A percentile compares a stretch with the other conserved stretches of the same genome.
These are phyloP conservation scores for Saccharomyces hybrid DNA, from an alignment of 1,139 yeast genomes.

Conservation along the genomic window DNA sequence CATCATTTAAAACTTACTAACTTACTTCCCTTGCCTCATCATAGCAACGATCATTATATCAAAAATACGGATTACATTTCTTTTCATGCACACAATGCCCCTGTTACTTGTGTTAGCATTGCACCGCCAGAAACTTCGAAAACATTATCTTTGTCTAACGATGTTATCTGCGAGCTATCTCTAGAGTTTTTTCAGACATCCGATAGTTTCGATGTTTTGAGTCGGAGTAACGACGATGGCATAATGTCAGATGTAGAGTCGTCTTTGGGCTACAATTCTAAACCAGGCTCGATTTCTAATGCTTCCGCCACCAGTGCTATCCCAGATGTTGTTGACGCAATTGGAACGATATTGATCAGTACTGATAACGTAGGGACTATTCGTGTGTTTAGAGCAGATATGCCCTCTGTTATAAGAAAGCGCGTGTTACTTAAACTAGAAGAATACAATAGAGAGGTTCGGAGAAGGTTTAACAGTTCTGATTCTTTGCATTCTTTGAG, in stretches of 20 bases:
- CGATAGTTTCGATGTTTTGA: conserved; percentile 14
- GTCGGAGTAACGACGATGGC: conserved; percentile 1
- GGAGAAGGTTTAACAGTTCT: conserved; percentile 9
- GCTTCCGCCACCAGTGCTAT: conserved; percentile 5
- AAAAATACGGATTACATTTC: conserved; percentile 44
- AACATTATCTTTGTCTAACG: conserved; percentile 64
- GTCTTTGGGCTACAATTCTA: conserved; percentile 3
- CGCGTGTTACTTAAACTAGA: conserved; percentile 22
- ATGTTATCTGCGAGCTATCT: conserved; percentile 63
- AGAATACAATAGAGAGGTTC: conserved; percentile 7
- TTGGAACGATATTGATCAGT: conserved; percentile 49
- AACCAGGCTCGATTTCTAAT: not conserved
- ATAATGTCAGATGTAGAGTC: not conserved
- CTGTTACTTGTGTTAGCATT: conserved; percentile 68
- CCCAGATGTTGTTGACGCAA: conserved; percentile 25
- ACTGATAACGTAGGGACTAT: conserved; percentile 71
- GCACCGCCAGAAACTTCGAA: conserved; percentile 72
- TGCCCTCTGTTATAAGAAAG: conserved; percentile 43
- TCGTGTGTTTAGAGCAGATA: conserved; percentile 73
- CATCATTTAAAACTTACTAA: conserved; percentile 10
- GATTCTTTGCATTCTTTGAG: conserved; percentile 9
- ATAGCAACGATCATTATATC: conserved; percentile 19
- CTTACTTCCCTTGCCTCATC: conserved; percentile 10
- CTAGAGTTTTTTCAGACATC: conserved; percentile 34
- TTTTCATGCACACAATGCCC: conserved; percentile 70